Percentiles rank a stretch among this genome's conserved stretches.
These are phyloP conservation scores for Chlorella variabilis DNA, from an alignment of 163 green algal genomes.

Conservation along the genomic window DNA sequence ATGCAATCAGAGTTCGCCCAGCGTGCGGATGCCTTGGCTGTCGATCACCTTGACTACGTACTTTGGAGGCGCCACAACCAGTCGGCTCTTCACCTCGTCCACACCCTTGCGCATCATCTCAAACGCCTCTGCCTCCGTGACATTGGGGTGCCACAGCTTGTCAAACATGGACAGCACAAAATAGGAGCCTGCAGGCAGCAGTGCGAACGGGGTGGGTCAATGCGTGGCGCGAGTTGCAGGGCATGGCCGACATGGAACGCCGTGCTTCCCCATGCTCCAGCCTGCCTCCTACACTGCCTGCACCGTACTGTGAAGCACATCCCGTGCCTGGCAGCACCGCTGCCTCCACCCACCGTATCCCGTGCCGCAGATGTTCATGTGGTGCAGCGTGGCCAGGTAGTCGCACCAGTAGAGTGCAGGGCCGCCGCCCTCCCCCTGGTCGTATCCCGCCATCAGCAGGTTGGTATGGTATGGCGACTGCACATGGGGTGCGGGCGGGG, in stretches of 20 bases:
- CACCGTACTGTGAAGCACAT: too few relatives aligned
- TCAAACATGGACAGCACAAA: conserved; percentile 96
- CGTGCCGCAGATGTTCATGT: conserved; percentile 94
- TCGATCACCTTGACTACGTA: conserved; percentile 96
- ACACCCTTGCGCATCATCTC: conserved; percentile 83
- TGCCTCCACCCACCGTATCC: conserved; percentile 93
- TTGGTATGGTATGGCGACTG: conserved; percentile 95
- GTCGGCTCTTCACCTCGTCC: conserved; percentile 68
- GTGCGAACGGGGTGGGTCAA: background rate
- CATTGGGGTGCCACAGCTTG: conserved; percentile 92
- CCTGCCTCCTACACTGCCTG: too few relatives aligned
- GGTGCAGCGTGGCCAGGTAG: conserved; percentile 97
- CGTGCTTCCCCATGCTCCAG: too few relatives aligned
- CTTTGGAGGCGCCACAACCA: conserved; percentile 89
- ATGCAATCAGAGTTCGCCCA: conserved; percentile 56
- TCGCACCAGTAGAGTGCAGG: conserved; percentile 97
- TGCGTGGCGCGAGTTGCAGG: background rate
- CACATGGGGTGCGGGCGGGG: background rate
- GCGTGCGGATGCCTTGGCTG: conserved; percentile 78
- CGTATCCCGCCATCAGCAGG: conserved; percentile 94
- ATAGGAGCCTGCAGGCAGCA: conserved; percentile 72
- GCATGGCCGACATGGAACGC: too few relatives aligned
- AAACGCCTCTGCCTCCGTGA: conserved; percentile 89
- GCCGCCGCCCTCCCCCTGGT: conserved; percentile 78
- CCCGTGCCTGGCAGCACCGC: too few relatives aligned